Evolutionary conservation across 345 rosid genomes (phyloP), one percentile per base, ranked within the genome.

Genomic region (Garcia nutans): DNA sequence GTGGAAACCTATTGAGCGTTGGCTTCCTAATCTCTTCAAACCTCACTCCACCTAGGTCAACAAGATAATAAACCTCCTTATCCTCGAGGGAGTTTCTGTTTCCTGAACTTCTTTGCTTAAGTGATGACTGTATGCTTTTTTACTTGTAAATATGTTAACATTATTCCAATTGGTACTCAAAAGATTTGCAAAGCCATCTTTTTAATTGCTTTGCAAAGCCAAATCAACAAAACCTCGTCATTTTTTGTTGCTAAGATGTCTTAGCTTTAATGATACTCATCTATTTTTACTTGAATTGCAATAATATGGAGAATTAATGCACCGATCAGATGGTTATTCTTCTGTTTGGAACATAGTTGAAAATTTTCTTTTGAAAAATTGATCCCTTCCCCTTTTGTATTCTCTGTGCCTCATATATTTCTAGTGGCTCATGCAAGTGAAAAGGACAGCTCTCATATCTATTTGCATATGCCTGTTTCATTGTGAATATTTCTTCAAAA

Each of bases 401-500:
- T 59, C 60, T 63, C 6, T 62, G 44, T 56, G 22, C 67, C 11
- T 49, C 60, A 50, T 31, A 28, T 19, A 5, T 24, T 52, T 68
- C 58, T 52, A 54, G 49, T 37, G 41, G 41, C 41, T 37, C 5
- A 37, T 37, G 41, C 41, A 37, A 37, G 41, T 5, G 41, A 37
- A 37, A 37, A 37, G 41, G 41, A 5, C 41, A 37, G 41, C 5
- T 6, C 6, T 37, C 41, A 37, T 37, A 33, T 65, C 28, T 28
- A 16, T 13, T 65, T 11, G 13, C 24, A 41, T 78, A 33, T 70
- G 15, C 17, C 72, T 16, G 41, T 56, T 45, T 78, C 54, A 24
- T 6, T 59, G 68, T 42, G 58, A 47, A 67, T 58, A 52, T 50
- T 33, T 80, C 75, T 42, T 23, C 24, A 24, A 37, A 47, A 47